These are phyloP conservation scores for Phoma sp. DNA, from an alignment of 2,329 filamentous ascomycete genomes.

Conservation along the genomic window DNA sequence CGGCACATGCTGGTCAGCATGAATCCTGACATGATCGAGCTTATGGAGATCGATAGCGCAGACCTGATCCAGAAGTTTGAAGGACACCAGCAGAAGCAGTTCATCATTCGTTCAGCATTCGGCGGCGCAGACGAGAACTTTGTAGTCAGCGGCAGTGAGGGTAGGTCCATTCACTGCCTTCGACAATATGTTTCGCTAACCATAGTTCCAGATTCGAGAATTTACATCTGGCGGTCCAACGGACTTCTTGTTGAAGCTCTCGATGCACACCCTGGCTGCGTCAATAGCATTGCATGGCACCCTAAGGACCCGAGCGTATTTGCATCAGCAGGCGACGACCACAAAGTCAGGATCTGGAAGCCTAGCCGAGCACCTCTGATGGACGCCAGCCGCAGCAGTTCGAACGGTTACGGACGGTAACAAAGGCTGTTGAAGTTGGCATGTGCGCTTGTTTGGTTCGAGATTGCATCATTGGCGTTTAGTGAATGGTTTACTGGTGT, in stretches of 20 bases:
- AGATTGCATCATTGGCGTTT: slow-evolving; percentile 14
- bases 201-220: slow-evolving; percentile 63
- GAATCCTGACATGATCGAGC: slow-evolving; percentile 75
- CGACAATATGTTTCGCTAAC: background rate
- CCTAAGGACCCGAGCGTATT: slow-evolving; percentile 83
- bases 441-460: background rate
- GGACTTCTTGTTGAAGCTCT: slow-evolving; percentile 78
- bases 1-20: slow-evolving; percentile 82
- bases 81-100: slow-evolving; percentile 78
- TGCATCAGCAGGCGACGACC: slow-evolving; percentile 90
- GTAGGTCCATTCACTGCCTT: slow-evolving; percentile 55
- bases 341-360: slow-evolving; percentile 78
- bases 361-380: slow-evolving; percentile 26
- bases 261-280: slow-evolving; percentile 76
- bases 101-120: slow-evolving; percentile 81
- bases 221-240: slow-evolving; percentile 92
- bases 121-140: slow-evolving; percentile 93
- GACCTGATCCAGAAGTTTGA: slow-evolving; percentile 76
- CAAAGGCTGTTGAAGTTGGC: background rate
- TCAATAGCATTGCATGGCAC: slow-evolving; percentile 91
- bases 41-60: slow-evolving; percentile 78
- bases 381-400: slow-evolving; percentile 11
- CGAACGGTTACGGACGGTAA: slow-evolving; percentile 35
- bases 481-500: slow-evolving; percentile 1
- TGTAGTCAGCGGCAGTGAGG: slow-evolving; percentile 89